Conservation (phyloP, 371 early-diverging fungal species). For the Apophysomyces elegans region DNA sequence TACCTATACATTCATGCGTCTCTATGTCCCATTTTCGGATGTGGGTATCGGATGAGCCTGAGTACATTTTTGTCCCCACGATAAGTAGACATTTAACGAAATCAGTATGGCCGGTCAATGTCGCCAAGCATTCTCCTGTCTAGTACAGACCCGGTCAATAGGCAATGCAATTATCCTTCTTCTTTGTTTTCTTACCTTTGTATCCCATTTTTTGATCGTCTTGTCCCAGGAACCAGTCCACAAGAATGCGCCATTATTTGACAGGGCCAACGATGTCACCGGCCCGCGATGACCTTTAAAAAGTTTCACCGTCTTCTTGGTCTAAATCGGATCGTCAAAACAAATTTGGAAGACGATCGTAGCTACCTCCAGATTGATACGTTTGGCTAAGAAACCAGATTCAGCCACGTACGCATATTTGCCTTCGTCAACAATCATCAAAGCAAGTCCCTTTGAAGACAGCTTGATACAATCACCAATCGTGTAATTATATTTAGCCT, state of each 20-base stretch:
- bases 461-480: constrained; percentile 66
- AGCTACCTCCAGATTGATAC: constrained; percentile 57
- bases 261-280: constrained; percentile 70
- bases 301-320: constrained; percentile 59
- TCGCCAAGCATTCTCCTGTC: constrained; percentile 61
- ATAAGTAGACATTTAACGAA: constrained; percentile 74
- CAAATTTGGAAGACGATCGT: neutral
- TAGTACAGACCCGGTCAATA: constrained; percentile 11
- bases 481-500: constrained; percentile 66
- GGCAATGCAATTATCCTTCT: neutral
- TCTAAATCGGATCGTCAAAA: constrained; percentile 37
- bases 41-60: constrained; percentile 75
- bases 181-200: constrained; percentile 38
- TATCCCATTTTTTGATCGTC: constrained; percentile 72
- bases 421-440: constrained; percentile 34
- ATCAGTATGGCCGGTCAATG: constrained; percentile 68
- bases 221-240: constrained; percentile 89
- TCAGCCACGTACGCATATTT: constrained; percentile 61
- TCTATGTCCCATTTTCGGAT: constrained; percentile 68
- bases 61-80: constrained; percentile 53
- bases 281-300: constrained; percentile 86
- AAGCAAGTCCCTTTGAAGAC: constrained; percentile 67
- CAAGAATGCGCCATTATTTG: constrained; percentile 46
- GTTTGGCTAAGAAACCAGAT: constrained; percentile 63
- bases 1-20: constrained; percentile 47